These are phyloP conservation scores for Fusarium virguliforme DNA, from an alignment of 2,329 filamentous ascomycete species.

Conservation along the genomic window DNA sequence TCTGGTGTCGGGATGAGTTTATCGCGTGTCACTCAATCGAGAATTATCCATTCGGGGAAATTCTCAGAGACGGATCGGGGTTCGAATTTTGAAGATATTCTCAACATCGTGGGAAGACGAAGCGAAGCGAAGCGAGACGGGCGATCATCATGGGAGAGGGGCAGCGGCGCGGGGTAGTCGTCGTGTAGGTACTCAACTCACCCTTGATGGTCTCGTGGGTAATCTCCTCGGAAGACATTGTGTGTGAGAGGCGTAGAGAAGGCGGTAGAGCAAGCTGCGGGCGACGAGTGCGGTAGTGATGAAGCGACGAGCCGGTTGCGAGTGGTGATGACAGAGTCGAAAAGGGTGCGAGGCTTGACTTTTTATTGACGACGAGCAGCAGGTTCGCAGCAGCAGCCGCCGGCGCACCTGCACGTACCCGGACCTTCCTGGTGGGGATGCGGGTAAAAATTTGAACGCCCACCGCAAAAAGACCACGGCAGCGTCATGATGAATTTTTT, in stretches of 20 bases:
- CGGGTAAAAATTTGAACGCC: slow-evolving; percentile 51
- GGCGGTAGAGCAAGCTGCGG: slow-evolving; percentile 16
- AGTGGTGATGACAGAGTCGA: slow-evolving; percentile 30
- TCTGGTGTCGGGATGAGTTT: background rate
- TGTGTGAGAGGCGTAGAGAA: slow-evolving; percentile 51
- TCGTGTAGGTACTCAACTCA: slow-evolving; percentile 56
- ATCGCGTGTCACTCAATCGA: background rate
- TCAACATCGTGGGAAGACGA: background rate
- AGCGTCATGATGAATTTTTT: slow-evolving; percentile 21
- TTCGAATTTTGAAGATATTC: background rate
- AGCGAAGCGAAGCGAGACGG: slow-evolving; percentile 14
- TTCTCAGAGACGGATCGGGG: background rate
- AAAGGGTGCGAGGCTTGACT: slow-evolving; percentile 44
- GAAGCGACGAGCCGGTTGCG: slow-evolving; percentile 40
- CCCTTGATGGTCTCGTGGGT: slow-evolving; percentile 84
- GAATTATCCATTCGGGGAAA: background rate
- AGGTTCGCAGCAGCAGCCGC: slow-evolving; percentile 9
- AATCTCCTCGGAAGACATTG: slow-evolving; percentile 75
- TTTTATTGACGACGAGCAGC: slow-evolving; percentile 36
- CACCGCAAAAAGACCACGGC: slow-evolving; percentile 47
- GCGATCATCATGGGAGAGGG: slow-evolving; percentile 50
- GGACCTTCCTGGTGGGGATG: slow-evolving; percentile 36
- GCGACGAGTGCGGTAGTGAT: slow-evolving; percentile 15
- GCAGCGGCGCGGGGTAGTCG: slow-evolving; percentile 43
- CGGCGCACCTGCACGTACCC: slow-evolving; percentile 29